Evolutionary conservation across 768 basidiomycete species (phyloP), one percentile per base, ranked within the genome.

Genomic region (Boletus coccyginus): DNA sequence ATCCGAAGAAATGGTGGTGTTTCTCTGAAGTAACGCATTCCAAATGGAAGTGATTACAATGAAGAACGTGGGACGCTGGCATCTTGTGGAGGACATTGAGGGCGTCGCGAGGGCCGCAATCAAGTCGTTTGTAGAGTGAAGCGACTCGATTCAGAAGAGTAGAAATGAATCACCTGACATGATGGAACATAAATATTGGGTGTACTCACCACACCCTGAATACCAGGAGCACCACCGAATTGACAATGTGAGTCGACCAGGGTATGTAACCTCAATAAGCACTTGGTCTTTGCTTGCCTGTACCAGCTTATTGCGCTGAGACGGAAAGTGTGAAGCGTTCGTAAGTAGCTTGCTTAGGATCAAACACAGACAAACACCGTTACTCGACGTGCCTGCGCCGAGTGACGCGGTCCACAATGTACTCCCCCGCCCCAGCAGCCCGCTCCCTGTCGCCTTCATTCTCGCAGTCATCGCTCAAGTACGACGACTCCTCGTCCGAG

Each of bases 381-480:
- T 52, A 46, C 51, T 63, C 56, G 21, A 21, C 21, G 21, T 21
- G 21, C 21, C 21, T 21, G 21, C 21, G 21, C 21, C 21, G 21
- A 21, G 21, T 21, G 51, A 65, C 62, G 59, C 40, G 31, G 53
- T 47, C 43, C 67, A 67, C 59, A 65, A 65, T 70, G 59, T 76
- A 73, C 60, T 75, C 70, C 32, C 72, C 73, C 8, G 70, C 73
- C 1, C 67, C 75, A 12, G 73, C 69, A 14, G 75, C 78, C 17
- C 74, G 75, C 46, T 73, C 77, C 14, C 71, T 69, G 19, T 75
- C 77, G n/a, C 77, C 75, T 2, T 58, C 73, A 1, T 74, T 77
- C 58, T 75, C 75, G 41, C 65, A 68, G 52, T 65, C 66, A 38
- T 68, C 77, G 36, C 21, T 61, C 52, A 65, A 60, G 42, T 49